Base-by-base conservation (phyloP, 2,329 filamentous ascomycete genomes). In the Phyllosticta citrichinensis region DNA sequence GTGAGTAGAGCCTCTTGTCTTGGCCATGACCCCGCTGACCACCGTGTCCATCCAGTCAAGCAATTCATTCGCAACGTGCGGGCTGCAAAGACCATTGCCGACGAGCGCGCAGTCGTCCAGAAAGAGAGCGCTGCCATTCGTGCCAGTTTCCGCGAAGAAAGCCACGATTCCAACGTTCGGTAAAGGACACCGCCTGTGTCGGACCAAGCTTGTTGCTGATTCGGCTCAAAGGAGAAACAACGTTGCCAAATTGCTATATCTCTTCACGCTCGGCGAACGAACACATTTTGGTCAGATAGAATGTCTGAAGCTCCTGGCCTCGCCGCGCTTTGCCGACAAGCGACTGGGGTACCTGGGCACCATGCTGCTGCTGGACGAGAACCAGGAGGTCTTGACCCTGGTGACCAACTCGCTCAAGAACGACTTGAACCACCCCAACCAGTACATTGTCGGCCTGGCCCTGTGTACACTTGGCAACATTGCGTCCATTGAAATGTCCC, bases 211-310 rank as follows among this genome's bases (percentile, higher is more conserved):
- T 64, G 58, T 27, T 62, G 27, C 55, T 57, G 61, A 61, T 62
- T 58, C 56, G 65, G 17, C 55, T 52, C 61, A 62, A 75, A 97
- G 93, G 78, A 87, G 94, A 73, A 99, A 99, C 81, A 99, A 99
- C 83, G 94, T 99, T 69, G 92, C 94, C 63, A 99, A 99, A 77
- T 85, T 99, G 40, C 84, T 99, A 50, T 99, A 99, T 74, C 89
- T 99, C 63, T 99, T 99, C 76, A 99, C 94, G 1, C 83, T 99
- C 52, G 94, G 94, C 65, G 94, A 99, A 78, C 85, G 94, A 70
- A 99, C 94, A 62, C 94, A 99, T 77, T 99, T 99, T 74, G 94
- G 94, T 57, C 94, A 99, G 81, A 99, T 99, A 73, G 94, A 99
- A 84, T 99, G 94, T 76, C 83, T 99, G 70, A 99, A 99, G 78